Conservation (phyloP, 1,284 basidiomycete species). For the Stereum hirsutum region DNA sequence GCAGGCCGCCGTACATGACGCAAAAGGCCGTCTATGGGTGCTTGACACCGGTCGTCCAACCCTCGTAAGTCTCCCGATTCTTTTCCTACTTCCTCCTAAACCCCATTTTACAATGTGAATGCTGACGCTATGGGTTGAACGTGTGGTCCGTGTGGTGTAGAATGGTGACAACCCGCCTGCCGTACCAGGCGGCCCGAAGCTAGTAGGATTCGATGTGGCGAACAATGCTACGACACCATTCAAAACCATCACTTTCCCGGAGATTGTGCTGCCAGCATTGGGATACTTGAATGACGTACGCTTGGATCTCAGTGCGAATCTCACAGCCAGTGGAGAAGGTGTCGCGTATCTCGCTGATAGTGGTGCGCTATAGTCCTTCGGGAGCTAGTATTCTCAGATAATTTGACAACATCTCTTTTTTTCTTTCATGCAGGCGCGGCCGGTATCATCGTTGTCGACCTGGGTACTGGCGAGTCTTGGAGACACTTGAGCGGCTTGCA, state of each 20-base stretch:
- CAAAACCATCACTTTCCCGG: no score
- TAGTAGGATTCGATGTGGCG: neutral
- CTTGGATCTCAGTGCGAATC: neutral
- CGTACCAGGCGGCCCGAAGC: neutral
- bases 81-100: no score
- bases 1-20: neutral
- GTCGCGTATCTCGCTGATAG: neutral
- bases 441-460: neutral
- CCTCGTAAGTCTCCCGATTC: no score
- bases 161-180: neutral
- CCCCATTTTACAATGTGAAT: no score
- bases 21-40: neutral
- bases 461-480: neutral
- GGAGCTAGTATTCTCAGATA: no score
- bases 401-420: no score
- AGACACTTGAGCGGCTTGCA: neutral
- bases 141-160: no score
- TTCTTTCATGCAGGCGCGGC: neutral
- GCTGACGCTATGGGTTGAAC: no score
- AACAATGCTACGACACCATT: no score
- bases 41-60: neutral
- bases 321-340: neutral
- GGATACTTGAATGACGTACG: neutral
- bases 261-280: neutral
- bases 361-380: no score